Evolutionary conservation across 495 filamentous ascomycete species (phyloP), one percentile per base, ranked within the genome.

Genomic region (Sphaerosporella brunnea): DNA sequence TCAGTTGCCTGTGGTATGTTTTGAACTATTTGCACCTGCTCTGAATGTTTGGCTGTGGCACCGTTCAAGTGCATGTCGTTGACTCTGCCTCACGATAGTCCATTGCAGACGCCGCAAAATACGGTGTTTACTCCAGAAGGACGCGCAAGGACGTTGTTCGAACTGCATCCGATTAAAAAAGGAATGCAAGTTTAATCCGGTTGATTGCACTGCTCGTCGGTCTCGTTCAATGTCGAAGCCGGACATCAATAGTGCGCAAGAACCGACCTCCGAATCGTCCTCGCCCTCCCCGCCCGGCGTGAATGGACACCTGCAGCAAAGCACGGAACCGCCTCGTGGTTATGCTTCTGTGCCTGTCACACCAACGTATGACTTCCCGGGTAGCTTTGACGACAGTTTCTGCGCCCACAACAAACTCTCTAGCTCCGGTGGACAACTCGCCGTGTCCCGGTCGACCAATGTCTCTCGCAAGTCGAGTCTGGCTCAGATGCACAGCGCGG

Each of bases 151-250:
- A 41, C 79, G 90, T 50, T 97, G 90, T 64, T 79, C 82, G 49
- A 93, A 94, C 65, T 97, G 90, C 66, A 95, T 96, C 53, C 80
- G 84, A 41, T 70, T 97, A 62, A 88, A 92, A 61, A 96, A 93
- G 63, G 86, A 93, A 48, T 97, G 90, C 64, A 80, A 82, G 60
- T 97, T 95, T 67, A 83, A 78, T 60, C 83, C 88, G 9, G 87
- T 95, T 23, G 86, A 94, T 21, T 52, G 28, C 19, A 56, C 58
- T 36, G 56, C 56, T 45, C 56, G 58, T 37, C 58, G 57, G 37
- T 57, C 53, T 46, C 50, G 57, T 35, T 60, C 58, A 51, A 50
- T 56, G 44, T 53, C 57, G 5, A 61, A 61, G 37, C 57, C 53
- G 23, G 57, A 61, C 30, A 51, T 51, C 32, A 61, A 49, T 37